Evolutionary conservation across 257 asterid species (phyloP), one percentile per base, ranked within the genome.

Genomic region (Capsicum pubescens): DNA sequence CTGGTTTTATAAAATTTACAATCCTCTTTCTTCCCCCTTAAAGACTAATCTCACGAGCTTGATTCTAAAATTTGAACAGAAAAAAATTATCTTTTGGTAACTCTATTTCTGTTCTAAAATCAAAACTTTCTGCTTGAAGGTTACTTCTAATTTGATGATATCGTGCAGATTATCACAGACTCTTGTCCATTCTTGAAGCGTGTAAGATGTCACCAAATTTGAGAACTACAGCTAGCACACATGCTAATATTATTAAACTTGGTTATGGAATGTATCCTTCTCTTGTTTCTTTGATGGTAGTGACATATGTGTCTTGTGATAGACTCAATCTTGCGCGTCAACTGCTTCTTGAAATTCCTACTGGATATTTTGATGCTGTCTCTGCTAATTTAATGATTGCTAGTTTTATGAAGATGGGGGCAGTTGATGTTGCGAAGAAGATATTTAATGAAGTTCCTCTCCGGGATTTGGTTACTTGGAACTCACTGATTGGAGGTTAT

Each of bases 391-490:
- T 90, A 85, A 79, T 89, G 58, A 87, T 94, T 64, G 87, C 90
- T 82, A 90, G 90, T 83, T 88, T 91, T 84, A 88, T 89, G 89
- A 93, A 88, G 87, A 86, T 59, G 64, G 94, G 96, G 32, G 93
- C 90, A 86, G 82, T 88, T 72, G 88, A 85, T 84, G 82, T 89
- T 72, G 98, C 97, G 83, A 91, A 85, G 87, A 87, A 81, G 85
- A 57, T 91, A 46, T 93, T 95, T 83, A 58, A 84, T 5, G 83
- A 87, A 57, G 84, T 89, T 79, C 90, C 90, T 68, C 48, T 76
- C 54, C 95, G 87, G 56, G 97, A 95, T 90, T 89, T 91, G 82
- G 95, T 92, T 74, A 90, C 98, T 13, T 95, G 98, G 97, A 95
- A 94, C 89, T 90, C 91, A 32, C 83, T 82, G 1, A 94, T 94